These are phyloP conservation scores for Arxiozyma bovina DNA, from an alignment of 1,139 yeast species.

Conservation along the genomic window DNA sequence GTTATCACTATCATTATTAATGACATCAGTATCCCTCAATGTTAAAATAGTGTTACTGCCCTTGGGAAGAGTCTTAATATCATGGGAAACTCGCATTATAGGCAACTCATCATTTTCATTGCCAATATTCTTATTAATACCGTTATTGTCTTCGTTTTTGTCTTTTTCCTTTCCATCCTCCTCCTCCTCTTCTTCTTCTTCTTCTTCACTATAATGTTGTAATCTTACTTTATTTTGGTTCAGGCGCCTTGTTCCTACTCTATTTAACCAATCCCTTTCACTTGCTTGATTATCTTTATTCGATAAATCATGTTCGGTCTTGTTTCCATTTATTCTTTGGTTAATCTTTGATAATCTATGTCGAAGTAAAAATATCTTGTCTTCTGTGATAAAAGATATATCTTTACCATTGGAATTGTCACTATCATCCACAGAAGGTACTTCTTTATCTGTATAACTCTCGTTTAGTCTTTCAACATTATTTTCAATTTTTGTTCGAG, in stretches of 20 bases:
- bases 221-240: not conserved
- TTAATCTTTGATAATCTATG: slow-evolving; percentile 22
- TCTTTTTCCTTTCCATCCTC: slow-evolving; percentile 26
- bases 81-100: slow-evolving; percentile 12
- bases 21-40: slow-evolving; percentile 51
- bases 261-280: slow-evolving; percentile 7
- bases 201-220: slow-evolving; percentile 25
- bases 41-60: slow-evolving; percentile 48
- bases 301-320: not conserved
- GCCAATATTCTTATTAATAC: not conserved
- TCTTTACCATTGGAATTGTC: not conserved
- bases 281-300: not conserved
- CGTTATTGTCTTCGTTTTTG: not conserved
- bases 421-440: too few relatives aligned
- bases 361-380: slow-evolving; percentile 14
- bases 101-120: slow-evolving; percentile 20
- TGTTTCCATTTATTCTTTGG: not conserved
- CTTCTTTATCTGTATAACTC: too few relatives aligned
- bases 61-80: slow-evolving; percentile 10
- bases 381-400: slow-evolving; percentile 7
- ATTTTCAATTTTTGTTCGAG: not conserved
- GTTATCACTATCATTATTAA: slow-evolving; percentile 37
- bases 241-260: slow-evolving; percentile 5
- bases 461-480: not conserved
- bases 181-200: slow-evolving; percentile 20